Base-by-base conservation (phyloP, 129 eudicot genomes). In the Artemisia annua region DNA sequence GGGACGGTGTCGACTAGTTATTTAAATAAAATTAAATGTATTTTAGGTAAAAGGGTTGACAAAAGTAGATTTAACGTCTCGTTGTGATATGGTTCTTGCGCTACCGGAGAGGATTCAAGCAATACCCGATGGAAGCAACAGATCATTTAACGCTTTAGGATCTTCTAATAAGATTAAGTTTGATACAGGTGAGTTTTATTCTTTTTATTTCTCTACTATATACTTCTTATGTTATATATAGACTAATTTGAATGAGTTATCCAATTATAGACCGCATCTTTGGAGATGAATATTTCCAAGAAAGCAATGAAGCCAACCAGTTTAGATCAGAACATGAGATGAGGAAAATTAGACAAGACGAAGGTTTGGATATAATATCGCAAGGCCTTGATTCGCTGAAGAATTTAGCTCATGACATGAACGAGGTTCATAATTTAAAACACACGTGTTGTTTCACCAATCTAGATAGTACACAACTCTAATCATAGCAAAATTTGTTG, bases 391-490 rank as follows among this genome's bases (percentile, higher is more conserved):
- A 86, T 63, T 71, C 83, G 14, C 66, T 88, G 68, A 86, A 88
- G 80, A 84, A 85, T 75, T 79, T 88, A 77, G 91, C 91, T 62
- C 80, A 39, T 67, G 96, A 88, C 75, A 85, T 86, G 89, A 88
- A 88, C 51, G 96, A 88, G 88, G 91, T 85, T 74, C 46, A 39
- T 39, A 39, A 7, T 5, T 39, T 39, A 6, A 7, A 39, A 39
- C 8, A 39, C 8, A 7, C 7, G 46, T 39, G 9, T 7, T 39
- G 46, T 39, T 7, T 39, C 7, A 39, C 46, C 9, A 39, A 39
- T 7, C 46, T 39, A 39, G 46, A 39, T 39, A 39, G 46, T 24
- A 24, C 26, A 24, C 2, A 7, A 39, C 46, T 39, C 46, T 39
- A 39, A 39, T 39, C 46, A 39, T 39, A 39, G 9, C 58, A 12